These are phyloP conservation scores for Jatropha curcas DNA, from an alignment of 345 rosid genomes.

Conservation along the genomic window DNA sequence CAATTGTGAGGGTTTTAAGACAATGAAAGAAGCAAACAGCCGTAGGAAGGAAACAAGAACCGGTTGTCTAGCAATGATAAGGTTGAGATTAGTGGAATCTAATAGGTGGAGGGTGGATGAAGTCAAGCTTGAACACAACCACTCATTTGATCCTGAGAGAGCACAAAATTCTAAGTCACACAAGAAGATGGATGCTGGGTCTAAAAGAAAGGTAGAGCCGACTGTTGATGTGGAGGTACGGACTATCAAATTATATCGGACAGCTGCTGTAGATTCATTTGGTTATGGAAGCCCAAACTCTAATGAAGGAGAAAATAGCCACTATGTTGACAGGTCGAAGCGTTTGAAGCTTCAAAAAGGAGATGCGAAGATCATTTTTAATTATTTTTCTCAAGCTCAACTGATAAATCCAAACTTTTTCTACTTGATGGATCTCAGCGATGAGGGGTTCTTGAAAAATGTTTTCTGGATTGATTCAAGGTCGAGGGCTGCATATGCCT, in stretches of 20 bases:
- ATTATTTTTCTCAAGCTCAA: conserved; percentile 66
- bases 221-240: conserved; percentile 53
- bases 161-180: conserved; percentile 34
- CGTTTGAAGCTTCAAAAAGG: conserved; percentile 57
- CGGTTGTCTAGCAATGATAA: conserved; percentile 31
- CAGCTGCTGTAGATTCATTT: conserved; percentile 54
- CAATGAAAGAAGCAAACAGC: conserved; percentile 26
- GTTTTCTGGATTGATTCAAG: conserved; percentile 67
- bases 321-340: conserved; percentile 31
- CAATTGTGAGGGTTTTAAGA: conserved; percentile 33
- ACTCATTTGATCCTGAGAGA: conserved; percentile 25
- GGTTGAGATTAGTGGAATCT: conserved; percentile 31
- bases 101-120: conserved; percentile 35
- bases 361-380: conserved; percentile 53
- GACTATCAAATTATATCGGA: conserved; percentile 56
- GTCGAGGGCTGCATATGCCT: conserved; percentile 58
- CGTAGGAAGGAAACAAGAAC: conserved; percentile 32
- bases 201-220: conserved; percentile 47
- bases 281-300: conserved; percentile 41
- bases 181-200: conserved; percentile 48
- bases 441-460: conserved; percentile 61
- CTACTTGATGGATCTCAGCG: conserved; percentile 72
- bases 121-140: conserved; percentile 32
- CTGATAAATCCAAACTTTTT: conserved; percentile 62
- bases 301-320: conserved; percentile 29